A percentile compares a stretch with the other conserved stretches of the same genome.
phyloP scores from a whole-genome alignment of 192 early-diverging fungal genomes.

The Gaertneriomyces semiglobifer region DNA sequence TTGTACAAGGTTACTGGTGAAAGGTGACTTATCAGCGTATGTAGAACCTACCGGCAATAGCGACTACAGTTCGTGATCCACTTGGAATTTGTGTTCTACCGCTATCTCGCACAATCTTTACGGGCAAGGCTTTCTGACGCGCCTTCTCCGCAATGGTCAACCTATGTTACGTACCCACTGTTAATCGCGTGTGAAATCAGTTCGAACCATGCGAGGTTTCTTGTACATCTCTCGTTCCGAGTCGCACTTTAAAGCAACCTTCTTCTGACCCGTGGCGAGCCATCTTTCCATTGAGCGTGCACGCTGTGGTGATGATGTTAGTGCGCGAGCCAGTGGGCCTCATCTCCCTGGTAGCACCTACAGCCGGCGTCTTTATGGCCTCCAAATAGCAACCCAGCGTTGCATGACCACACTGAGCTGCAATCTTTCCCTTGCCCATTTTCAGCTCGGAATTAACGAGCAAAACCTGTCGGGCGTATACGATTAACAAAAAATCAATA shows the following conservation, averaged over 20 bases:
- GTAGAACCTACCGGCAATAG: not conserved
- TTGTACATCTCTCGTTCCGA: not conserved
- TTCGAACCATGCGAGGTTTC: too few species aligned
- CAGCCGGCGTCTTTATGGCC: not conserved
- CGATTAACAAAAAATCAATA: too few species aligned
- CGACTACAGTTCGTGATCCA: slow-evolving; percentile 5
- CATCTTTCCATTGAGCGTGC: not conserved
- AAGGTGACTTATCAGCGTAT: not conserved
- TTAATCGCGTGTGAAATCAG: too few species aligned
- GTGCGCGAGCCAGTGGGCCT: not conserved
- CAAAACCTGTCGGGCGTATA: not conserved
- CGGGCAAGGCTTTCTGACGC: slow-evolving; percentile 3
- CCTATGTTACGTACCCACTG: too few species aligned
- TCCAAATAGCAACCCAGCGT: not conserved
- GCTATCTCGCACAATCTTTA: not conserved
- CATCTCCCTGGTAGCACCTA: not conserved
- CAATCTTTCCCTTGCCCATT: slow-evolving; percentile 5
- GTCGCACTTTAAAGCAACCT: not conserved
- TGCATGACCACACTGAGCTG: not conserved
- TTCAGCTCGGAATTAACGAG: slow-evolving; percentile 1
- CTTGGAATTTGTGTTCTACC: slow-evolving; percentile 3
- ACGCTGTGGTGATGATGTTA: not conserved
- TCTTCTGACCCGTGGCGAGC: not conserved
- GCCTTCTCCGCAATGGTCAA: not conserved
- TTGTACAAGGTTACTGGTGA: not conserved